A percentile compares a stretch with the other conserved stretches of the same genome.
These are phyloP conservation scores for Cyberlindnera veronae DNA, from an alignment of 805 yeast species.

Conservation along the genomic window DNA sequence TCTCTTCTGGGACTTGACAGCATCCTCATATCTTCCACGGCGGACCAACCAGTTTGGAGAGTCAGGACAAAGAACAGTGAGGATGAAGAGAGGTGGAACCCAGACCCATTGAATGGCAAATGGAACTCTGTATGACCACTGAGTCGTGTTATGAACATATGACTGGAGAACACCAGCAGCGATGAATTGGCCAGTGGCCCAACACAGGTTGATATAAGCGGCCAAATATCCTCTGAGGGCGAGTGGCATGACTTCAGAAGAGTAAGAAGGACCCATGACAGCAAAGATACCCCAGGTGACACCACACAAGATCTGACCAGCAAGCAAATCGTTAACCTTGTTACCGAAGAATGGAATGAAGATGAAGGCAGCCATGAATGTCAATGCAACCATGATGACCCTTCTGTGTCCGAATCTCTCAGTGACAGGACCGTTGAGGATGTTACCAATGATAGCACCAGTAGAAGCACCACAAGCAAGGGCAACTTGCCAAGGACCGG, in stretches of 20 bases:
- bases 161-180: slow-evolving; percentile 48
- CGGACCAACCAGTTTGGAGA: slow-evolving; percentile 56
- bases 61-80: slow-evolving; percentile 48
- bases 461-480: slow-evolving; percentile 31
- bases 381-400: slow-evolving; percentile 30
- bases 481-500: slow-evolving; percentile 44
- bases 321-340: slow-evolving; percentile 33
- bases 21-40: slow-evolving; percentile 39
- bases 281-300: slow-evolving; percentile 41
- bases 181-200: slow-evolving; percentile 51
- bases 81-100: slow-evolving; percentile 46
- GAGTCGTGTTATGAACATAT: slow-evolving; percentile 23
- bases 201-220: slow-evolving; percentile 39
- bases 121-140: slow-evolving; percentile 49
- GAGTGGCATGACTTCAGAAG: slow-evolving; percentile 42
- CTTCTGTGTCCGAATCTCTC: slow-evolving; percentile 37
- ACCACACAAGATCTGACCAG: slow-evolving; percentile 41
- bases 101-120: slow-evolving; percentile 61
- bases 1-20: slow-evolving; percentile 34
- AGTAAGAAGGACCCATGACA: slow-evolving; percentile 37
- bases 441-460: slow-evolving; percentile 34
- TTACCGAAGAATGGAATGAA: slow-evolving; percentile 40
- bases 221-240: slow-evolving; percentile 37
- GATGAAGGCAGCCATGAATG: slow-evolving; percentile 34
- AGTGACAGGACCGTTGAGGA: slow-evolving; percentile 23